Evolutionary conservation across 225 moss, liverwort and hornwort genomes (phyloP).

Genomic region (Sphagnum tenellum): DNA sequence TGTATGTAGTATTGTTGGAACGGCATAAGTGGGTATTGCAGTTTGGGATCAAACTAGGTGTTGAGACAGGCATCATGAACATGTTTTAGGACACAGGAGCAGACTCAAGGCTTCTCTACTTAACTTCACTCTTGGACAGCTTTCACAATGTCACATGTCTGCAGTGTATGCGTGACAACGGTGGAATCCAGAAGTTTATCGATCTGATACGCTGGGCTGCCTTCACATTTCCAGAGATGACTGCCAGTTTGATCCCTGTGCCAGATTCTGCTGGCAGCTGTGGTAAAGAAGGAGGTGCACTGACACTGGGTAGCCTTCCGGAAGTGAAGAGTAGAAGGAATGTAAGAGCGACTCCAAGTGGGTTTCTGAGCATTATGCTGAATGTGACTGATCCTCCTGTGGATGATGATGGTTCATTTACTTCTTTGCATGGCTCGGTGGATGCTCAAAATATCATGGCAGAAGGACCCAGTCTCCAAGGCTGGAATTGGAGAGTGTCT

Average conservation of each 20-base stretch:
- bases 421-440: not conserved
- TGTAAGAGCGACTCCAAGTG: slow-evolving; percentile 8
- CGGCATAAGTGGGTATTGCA: no score
- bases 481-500: slow-evolving; percentile 37
- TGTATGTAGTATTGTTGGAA: no score
- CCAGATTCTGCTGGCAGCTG: not conserved
- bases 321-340: slow-evolving; percentile 1
- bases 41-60: no score
- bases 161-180: slow-evolving; percentile 21
- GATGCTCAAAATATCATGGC: not conserved
- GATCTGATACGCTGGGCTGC: slow-evolving; percentile 37
- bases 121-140: slow-evolving; percentile 7
- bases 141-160: slow-evolving; percentile 26
- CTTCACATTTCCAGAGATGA: slow-evolving; percentile 32
- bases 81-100: no score
- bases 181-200: slow-evolving; percentile 24
- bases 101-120: not conserved
- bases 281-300: slow-evolving; percentile 1
- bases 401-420: not conserved
- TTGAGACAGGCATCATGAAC: no score
- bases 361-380: slow-evolving; percentile 10
- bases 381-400: slow-evolving; percentile 1
- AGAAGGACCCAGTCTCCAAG: slow-evolving; percentile 23
- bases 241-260: not conserved
- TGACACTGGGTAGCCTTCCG: not conserved